phyloP scores from a whole-genome alignment of 2,329 filamentous ascomycete species.

The Penicillium sp. region DNA sequence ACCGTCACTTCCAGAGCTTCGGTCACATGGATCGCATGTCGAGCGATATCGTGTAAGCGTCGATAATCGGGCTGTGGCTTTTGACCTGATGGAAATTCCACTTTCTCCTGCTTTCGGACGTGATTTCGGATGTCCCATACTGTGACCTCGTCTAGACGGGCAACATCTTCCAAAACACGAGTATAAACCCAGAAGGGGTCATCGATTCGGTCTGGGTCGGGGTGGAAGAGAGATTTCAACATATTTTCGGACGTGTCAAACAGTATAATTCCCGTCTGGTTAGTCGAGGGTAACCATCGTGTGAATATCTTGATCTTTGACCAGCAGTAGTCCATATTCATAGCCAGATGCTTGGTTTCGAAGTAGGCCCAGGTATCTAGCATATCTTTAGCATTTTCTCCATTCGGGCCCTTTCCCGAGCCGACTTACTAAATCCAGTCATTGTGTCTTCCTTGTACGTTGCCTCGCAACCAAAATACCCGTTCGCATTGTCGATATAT shows the following conservation, averaged over 20 bases:
- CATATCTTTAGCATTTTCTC: not conserved
- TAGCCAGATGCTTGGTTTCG: conserved; percentile 9
- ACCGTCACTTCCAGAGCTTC: conserved; percentile 29
- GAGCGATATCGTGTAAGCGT: conserved; percentile 28
- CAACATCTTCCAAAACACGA: conserved; percentile 14
- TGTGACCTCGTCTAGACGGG: conserved; percentile 24
- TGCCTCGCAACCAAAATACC: conserved; percentile 13
- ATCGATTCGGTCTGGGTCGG: not conserved
- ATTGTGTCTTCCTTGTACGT: not conserved
- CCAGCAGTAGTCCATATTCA: conserved; percentile 8
- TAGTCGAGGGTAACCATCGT: conserved; percentile 12
- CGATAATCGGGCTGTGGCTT: conserved; percentile 22
- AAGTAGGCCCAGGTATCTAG: conserved; percentile 20
- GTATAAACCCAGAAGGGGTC: conserved; percentile 22
- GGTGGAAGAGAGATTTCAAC: not conserved
- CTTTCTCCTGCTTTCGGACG: conserved; percentile 26
- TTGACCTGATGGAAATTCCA: not conserved
- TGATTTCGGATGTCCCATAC: conserved; percentile 29
- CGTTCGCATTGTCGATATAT: conserved; percentile 7
- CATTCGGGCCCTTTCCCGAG: not conserved
- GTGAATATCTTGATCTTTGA: conserved; percentile 16
- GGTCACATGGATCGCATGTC: conserved; percentile 33
- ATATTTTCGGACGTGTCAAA: conserved; percentile 8
- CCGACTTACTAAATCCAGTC: conserved; percentile 10
- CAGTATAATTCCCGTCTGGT: conserved; percentile 17